Base-by-base conservation (phyloP, 2,329 filamentous ascomycete species). In the Colletotrichum shisoi region DNA sequence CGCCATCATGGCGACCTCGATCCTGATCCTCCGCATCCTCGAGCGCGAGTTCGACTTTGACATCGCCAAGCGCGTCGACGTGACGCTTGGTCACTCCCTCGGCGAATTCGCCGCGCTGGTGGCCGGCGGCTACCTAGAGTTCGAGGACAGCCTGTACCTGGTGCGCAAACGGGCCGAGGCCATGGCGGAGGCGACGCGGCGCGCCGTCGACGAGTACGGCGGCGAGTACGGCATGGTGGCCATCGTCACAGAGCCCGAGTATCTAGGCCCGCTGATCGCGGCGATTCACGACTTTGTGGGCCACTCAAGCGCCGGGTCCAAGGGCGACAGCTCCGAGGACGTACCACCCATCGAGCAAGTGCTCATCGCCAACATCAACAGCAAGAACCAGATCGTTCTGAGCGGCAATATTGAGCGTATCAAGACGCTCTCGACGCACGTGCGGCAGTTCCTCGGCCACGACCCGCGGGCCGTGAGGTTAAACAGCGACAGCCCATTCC, bases 161-260 rank as follows among this genome's bases (percentile, higher is more conserved):
- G 91, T 96, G 59, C 86, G 89, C 67, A 85, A 85, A 72, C 87
- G 94, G 51, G 94, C 92, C 57, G 90, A 93, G 75, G 87, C 90
- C 71, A 96, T 97, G 93, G 88, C 90, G 4, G 84, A 88, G 51
- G 94, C 92, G 72, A 93, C 91, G 8, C 81, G 81, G 71, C 81
- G 84, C 27, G 91, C 92, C 4, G 82, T 85, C 13, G 83, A 87
- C 68, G 79, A 86, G 69, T 88, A 89, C 70, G 91, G 91, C 63
- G 91, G 91, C 70, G 91, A 93, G 72, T 95, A 96, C 74, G 94
- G 94, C 74, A 98, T 98, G 94, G 89, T 97, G 27, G 94, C 94
- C 4, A 82, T 97, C 12, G 90, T 98, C 8, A 96, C 93, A 66
- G 93, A 97, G 75, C 90, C 92, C 3, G 85, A 89, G 70, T 91